Percentiles rank a stretch among this genome's conserved stretches.
phyloP scores from a whole-genome alignment of 192 early-diverging fungal species.

The Mortierella hygrophila region DNA sequence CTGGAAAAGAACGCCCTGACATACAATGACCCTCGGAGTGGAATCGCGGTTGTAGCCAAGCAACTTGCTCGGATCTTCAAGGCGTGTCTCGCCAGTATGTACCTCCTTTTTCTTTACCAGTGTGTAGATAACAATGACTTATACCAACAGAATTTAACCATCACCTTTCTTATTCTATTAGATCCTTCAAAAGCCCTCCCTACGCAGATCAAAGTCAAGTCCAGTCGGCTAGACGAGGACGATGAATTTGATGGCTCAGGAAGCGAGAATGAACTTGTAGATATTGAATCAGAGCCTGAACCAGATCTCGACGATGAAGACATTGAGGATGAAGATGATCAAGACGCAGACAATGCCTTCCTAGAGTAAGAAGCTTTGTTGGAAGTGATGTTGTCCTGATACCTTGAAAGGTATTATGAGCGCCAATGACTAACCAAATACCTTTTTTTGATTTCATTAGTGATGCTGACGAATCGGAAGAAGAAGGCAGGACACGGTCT shows the following conservation, averaged over 20 bases:
- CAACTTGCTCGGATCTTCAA: slow-evolving; percentile 62
- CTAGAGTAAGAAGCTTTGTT: slow-evolving; percentile 21
- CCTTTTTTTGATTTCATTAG: neutral
- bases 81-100: slow-evolving; percentile 58
- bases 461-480: slow-evolving; percentile 29
- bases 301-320: slow-evolving; percentile 53
- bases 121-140: neutral
- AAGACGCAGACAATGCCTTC: slow-evolving; percentile 35
- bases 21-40: slow-evolving; percentile 72
- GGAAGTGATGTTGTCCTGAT: neutral
- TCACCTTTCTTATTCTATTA: slow-evolving; percentile 13
- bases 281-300: slow-evolving; percentile 47
- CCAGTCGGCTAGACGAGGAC: slow-evolving; percentile 40
- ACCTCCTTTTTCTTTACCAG: neutral
- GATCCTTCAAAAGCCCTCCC: slow-evolving; percentile 51
- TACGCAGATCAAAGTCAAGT: slow-evolving; percentile 20
- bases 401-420: neutral
- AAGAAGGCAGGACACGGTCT: slow-evolving; percentile 34
- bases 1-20: slow-evolving; percentile 75
- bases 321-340: slow-evolving; percentile 47
- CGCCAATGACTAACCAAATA: neutral
- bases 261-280: slow-evolving; percentile 39
- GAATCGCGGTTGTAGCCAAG: slow-evolving; percentile 55
- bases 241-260: slow-evolving; percentile 50
- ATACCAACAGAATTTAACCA: neutral